These are phyloP conservation scores for Neofusicoccum parvum DNA, from an alignment of 2,329 filamentous ascomycete genomes.

Conservation along the genomic window DNA sequence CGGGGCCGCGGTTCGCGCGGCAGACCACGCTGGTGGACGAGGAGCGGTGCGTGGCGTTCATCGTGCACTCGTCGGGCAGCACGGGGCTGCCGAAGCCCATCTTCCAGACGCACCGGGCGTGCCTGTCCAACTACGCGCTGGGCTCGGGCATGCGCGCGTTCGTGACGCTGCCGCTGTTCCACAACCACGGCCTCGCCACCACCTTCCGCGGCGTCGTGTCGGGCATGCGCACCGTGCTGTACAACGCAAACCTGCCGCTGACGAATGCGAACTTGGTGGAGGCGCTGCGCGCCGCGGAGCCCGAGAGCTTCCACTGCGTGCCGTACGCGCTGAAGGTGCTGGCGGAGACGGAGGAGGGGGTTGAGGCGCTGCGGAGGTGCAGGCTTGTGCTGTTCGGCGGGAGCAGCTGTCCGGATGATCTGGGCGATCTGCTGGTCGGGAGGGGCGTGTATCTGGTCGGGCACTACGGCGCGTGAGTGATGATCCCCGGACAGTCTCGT, in stretches of 20 bases:
- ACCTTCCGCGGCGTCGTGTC: constrained; percentile 31
- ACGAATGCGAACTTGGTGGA: constrained; percentile 53
- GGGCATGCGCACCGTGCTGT: constrained; percentile 54
- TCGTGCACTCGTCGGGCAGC: constrained; percentile 58
- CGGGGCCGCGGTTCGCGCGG: neutral
- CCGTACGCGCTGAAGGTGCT: constrained; percentile 67
- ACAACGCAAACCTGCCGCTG: constrained; percentile 58
- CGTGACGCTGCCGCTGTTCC: constrained; percentile 23
- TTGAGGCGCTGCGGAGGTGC: constrained; percentile 48
- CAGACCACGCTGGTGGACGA: constrained; percentile 25
- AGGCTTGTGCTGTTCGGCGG: constrained; percentile 62
- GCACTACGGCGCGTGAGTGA: constrained; percentile 58
- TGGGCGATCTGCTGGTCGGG: constrained; percentile 57
- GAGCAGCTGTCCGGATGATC: constrained; percentile 60
- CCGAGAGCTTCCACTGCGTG: constrained; percentile 62
- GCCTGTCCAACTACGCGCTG: constrained; percentile 36
- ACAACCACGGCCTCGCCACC: constrained; percentile 23
- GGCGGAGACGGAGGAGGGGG: constrained; percentile 59
- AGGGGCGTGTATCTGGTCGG: constrained; percentile 58
- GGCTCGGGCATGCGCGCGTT: constrained; percentile 17
- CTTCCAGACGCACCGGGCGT: constrained; percentile 57
- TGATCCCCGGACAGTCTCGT: no score
- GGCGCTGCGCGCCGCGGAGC: constrained; percentile 44
- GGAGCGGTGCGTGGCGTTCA: constrained; percentile 30
- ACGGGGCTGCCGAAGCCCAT: constrained; percentile 67